phyloP scores from a whole-genome alignment of 2,329 filamentous ascomycete species.

The Cladophialophora psammophila region DNA sequence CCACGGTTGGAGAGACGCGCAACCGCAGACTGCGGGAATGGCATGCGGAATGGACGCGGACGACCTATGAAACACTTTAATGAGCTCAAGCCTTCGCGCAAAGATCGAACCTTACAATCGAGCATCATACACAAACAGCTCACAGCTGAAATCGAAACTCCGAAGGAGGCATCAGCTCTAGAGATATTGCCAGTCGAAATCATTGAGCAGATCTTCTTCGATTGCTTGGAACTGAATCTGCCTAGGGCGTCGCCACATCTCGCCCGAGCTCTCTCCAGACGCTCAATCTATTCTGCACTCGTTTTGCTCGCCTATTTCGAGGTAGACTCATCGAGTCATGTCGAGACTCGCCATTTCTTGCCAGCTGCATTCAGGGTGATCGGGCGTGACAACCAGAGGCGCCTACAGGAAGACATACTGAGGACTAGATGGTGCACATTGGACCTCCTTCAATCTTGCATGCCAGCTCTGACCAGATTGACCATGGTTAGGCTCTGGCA shows the following conservation, averaged over 20 bases:
- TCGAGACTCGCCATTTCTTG: conserved; percentile 47
- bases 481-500: conserved; percentile 47
- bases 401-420: conserved; percentile 48
- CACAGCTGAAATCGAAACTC: not conserved
- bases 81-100: conserved; percentile 29
- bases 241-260: conserved; percentile 53
- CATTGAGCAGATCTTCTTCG: conserved; percentile 61
- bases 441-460: conserved; percentile 44
- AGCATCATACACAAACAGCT: conserved; percentile 21
- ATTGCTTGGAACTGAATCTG: conserved; percentile 55
- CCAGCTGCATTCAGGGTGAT: conserved; percentile 48
- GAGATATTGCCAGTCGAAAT: conserved; percentile 60
- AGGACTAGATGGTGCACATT: conserved; percentile 51
- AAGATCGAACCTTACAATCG: conserved; percentile 23
- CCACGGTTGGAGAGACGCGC: not conserved
- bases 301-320: conserved; percentile 52
- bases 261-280: conserved; percentile 48
- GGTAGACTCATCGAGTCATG: conserved; percentile 45
- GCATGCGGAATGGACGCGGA: conserved; percentile 22
- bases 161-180: conserved; percentile 44
- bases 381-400: conserved; percentile 40
- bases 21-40: not conserved
- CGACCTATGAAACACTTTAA: conserved; percentile 35
- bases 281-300: conserved; percentile 51
- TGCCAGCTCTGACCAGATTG: conserved; percentile 48